These are phyloP conservation scores for Talaromyces sp. DNA, from an alignment of 2,329 filamentous ascomycete species.

Conservation along the genomic window DNA sequence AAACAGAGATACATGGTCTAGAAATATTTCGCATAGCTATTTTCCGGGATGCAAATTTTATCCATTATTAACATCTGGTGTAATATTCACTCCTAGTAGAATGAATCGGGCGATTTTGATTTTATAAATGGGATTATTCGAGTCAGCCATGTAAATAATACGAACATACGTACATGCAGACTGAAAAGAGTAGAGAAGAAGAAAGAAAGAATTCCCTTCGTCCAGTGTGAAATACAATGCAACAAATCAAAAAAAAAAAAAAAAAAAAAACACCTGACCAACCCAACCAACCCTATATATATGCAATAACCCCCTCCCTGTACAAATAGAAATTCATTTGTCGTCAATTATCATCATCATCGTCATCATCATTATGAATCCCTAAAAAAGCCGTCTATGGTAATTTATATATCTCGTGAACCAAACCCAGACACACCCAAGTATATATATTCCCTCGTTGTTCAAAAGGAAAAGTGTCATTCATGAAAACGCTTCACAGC, in stretches of 20 bases:
- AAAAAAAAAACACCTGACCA: not conserved
- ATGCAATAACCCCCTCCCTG: not conserved
- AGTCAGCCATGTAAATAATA: not conserved
- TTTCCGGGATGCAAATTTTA: not conserved
- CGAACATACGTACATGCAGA: not conserved
- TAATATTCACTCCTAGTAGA: not conserved
- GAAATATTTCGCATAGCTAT: slow-evolving; percentile 2
- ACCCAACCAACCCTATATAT: not conserved
- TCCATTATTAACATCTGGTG: not conserved
- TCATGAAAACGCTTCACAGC: slow-evolving; percentile 17
- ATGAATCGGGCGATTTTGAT: not conserved
- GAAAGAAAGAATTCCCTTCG: not conserved
- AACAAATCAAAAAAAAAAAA: not conserved
- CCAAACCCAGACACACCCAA: not conserved
- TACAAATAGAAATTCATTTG: not conserved
- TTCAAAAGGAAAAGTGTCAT: not conserved
- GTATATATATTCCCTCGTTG: not conserved
- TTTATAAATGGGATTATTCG: not conserved
- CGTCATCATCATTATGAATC: not conserved
- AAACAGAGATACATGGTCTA: not conserved
- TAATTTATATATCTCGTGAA: not conserved
- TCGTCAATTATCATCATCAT: slow-evolving; percentile 2
- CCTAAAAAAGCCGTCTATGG: not conserved
- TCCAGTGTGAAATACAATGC: not conserved
- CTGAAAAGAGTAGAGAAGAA: not conserved